Base-by-base conservation (phyloP, 2,329 filamentous ascomycete species). In the Polychaeton citri region DNA sequence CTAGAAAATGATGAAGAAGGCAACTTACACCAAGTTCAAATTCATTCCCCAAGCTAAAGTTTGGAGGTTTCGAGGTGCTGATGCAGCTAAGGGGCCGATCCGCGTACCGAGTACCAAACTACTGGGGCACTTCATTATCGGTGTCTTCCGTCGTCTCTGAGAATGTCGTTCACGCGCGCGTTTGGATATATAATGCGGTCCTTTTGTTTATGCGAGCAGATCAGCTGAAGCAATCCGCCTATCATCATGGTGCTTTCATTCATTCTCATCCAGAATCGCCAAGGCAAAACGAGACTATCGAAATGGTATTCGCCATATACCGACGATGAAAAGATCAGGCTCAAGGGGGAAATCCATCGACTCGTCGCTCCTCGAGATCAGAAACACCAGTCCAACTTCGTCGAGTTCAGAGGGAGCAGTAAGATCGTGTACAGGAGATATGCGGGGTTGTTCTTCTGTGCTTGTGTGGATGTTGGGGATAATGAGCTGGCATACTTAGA, bases 271-370 rank as follows among this genome's bases (percentile, higher is more conserved):
- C 84, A 92, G 56, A 92, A 92, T 59, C 76, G 84, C 49, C 85
- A 93, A 73, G 90, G 90, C 65, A 98, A 98, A 69, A 98, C 90
- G 51, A 82, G 90, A 51, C 74, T 98, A 46, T 90, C 90, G 46
- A 98, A 98, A 68, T 98, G 88, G 88, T 98, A 98, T 69, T 84
- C 82, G 48, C 88, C 90, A 43, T 98, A 95, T 69, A 92, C 79
- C 64, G 90, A 98, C 69, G 88, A 96, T 61, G 86, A 98, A 61
- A 98, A 98, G 69, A 84, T 98, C 61, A 95, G 94, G 66, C 72
- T 98, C 52, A 98, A 98, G 64, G 90, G 90, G 72, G 90, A 98
- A 80, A 83, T 96, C 52, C 90, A 98, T 71, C 87, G 90, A 44
- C 85, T 98, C 49, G 88, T 98, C 42, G 90, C 90, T 0, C 90